phyloP scores from a whole-genome alignment of 192 early-diverging fungal species.

The Coemansia sp. region DNA sequence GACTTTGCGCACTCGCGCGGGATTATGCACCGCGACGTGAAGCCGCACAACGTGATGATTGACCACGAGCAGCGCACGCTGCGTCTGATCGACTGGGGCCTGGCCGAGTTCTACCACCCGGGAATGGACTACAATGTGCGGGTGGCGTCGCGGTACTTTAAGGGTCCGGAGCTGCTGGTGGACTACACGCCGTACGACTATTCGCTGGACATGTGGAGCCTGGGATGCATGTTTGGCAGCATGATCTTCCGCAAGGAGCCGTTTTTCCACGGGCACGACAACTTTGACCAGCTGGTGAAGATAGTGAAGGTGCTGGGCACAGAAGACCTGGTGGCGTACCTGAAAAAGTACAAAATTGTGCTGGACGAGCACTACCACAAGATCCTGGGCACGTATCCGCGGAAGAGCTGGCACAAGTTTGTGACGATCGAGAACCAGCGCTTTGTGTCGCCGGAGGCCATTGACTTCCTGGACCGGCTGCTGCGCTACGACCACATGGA shows the following conservation, averaged over 20 bases:
- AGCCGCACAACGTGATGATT: conserved; percentile 99
- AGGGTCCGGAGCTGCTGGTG: conserved; percentile 96
- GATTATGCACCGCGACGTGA: conserved; percentile 99
- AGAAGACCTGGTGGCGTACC: conserved; percentile 87
- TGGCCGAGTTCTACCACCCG: conserved; percentile 99
- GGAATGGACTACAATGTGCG: conserved; percentile 97
- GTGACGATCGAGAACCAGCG: conserved; percentile 80
- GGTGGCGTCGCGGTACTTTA: conserved; percentile 98
- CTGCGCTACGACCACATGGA: conserved; percentile 94
- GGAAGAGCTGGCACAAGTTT: conserved; percentile 86
- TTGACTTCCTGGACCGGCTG: conserved; percentile 88
- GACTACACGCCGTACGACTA: conserved; percentile 99
- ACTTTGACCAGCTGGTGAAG: conserved; percentile 98
- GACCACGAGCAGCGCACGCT: conserved; percentile 94
- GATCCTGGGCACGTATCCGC: conserved; percentile 87
- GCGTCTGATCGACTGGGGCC: conserved; percentile 97
- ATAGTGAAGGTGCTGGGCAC: conserved; percentile 98
- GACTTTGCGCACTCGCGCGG: conserved; percentile 98
- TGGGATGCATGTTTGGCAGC: conserved; percentile 99
- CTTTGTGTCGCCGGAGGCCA: conserved; percentile 76
- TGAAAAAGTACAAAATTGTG: conserved; percentile 94
- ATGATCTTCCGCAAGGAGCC: conserved; percentile 99
- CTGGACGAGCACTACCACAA: conserved; percentile 88
- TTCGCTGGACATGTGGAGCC: conserved; percentile 98
- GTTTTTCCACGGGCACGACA: conserved; percentile 99